phyloP scores from a whole-genome alignment of 192 early-diverging fungal species.

The Polychytrium aggregatum region DNA sequence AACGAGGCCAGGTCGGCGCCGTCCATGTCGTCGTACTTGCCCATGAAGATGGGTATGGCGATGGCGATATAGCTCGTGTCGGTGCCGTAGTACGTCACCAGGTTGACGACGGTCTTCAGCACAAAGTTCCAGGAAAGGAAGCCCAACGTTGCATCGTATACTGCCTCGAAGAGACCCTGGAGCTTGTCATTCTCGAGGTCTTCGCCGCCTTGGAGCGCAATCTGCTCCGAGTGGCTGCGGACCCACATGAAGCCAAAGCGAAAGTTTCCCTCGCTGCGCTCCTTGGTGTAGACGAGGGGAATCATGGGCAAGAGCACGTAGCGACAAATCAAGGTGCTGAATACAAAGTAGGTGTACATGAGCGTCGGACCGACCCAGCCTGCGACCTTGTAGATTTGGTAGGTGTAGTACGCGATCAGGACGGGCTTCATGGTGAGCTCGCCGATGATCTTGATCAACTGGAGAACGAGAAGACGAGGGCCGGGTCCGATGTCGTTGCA shows the following conservation, averaged over 20 bases:
- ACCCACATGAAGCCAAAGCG: conserved; percentile 63
- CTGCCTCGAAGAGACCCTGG: conserved; percentile 34
- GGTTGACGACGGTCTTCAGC: conserved; percentile 39
- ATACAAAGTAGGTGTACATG: conserved; percentile 64
- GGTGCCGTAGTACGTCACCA: conserved; percentile 65
- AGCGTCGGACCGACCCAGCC: conserved; percentile 55
- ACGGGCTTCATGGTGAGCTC: conserved; percentile 62
- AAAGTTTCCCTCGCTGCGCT: conserved; percentile 73
- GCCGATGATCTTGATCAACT: conserved; percentile 40
- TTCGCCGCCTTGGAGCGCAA: conserved; percentile 76
- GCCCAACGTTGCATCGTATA: conserved; percentile 39
- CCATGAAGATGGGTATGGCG: conserved; percentile 69
- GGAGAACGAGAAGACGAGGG: not conserved
- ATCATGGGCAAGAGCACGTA: conserved; percentile 65
- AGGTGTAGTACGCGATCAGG: conserved; percentile 70
- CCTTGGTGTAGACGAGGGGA: conserved; percentile 57
- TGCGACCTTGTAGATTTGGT: conserved; percentile 50
- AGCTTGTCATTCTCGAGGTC: conserved; percentile 43
- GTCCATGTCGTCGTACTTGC: conserved; percentile 60
- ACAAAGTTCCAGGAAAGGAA: conserved; percentile 38
- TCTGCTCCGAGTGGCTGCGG: conserved; percentile 62
- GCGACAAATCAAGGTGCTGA: conserved; percentile 57
- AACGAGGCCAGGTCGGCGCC: conserved; percentile 60
- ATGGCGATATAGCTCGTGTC: conserved; percentile 73
- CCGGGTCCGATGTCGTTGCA: not conserved